A percentile compares a stretch with the other conserved stretches of the same genome.
phyloP scores from a whole-genome alignment of 108 stramenopile species.

The Conticribra guillardii region DNA sequence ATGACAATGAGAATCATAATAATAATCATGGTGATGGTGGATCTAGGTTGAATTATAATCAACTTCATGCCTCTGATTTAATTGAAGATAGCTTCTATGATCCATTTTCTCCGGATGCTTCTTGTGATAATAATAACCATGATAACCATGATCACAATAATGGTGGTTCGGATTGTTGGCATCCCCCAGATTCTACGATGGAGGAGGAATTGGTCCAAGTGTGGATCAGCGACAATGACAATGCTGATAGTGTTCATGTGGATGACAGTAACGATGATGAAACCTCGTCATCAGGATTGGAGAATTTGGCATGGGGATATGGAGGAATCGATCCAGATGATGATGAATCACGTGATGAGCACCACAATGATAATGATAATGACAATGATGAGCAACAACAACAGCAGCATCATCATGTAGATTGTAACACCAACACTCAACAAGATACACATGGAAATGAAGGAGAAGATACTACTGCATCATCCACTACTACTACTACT shows the following conservation, averaged over 20 bases:
- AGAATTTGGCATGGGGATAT: slow-evolving; percentile 38
- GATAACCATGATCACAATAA: slow-evolving; percentile 7
- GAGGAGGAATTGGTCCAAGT: slow-evolving; percentile 57
- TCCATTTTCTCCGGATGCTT: slow-evolving; percentile 66
- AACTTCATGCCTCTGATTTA: slow-evolving; percentile 41
- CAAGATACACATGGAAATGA: no score
- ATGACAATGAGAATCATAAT: slow-evolving; percentile 5
- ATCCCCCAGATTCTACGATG: slow-evolving; percentile 66
- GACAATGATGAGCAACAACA: slow-evolving; percentile 10
- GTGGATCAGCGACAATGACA: slow-evolving; percentile 48
- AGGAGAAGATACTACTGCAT: neutral
- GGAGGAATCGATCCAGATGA: slow-evolving; percentile 45
- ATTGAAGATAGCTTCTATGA: slow-evolving; percentile 74
- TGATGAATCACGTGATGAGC: slow-evolving; percentile 2
- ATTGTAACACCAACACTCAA: no score
- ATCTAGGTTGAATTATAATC: slow-evolving; percentile 34
- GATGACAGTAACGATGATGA: neutral
- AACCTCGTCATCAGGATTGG: slow-evolving; percentile 13
- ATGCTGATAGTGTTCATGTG: slow-evolving; percentile 13
- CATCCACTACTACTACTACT: no score
- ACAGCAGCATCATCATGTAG: no score
- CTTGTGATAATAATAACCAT: slow-evolving; percentile 40
- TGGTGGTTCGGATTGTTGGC: slow-evolving; percentile 60
- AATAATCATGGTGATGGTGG: neutral
- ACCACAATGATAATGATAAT: neutral